Evolutionary conservation across 192 early-diverging fungal species (phyloP).

Genomic region (Backusella tuberculispora): DNA sequence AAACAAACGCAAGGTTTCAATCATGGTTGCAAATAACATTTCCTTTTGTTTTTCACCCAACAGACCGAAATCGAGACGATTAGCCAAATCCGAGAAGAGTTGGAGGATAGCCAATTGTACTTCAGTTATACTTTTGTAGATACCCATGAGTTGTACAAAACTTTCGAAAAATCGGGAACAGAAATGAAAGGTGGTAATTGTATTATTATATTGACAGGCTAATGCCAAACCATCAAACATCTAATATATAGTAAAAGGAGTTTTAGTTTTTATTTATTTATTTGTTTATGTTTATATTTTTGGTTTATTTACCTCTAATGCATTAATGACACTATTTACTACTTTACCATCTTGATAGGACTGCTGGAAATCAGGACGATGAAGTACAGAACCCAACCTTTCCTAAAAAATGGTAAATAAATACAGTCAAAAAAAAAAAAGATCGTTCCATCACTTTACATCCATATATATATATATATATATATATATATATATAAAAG

Average conservation of each 20-base stretch:
- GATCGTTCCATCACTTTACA: neutral
- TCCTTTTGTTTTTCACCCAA: constrained; percentile 51
- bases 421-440: neutral
- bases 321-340: constrained; percentile 62
- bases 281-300: neutral
- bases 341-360: constrained; percentile 58
- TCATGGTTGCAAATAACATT: constrained; percentile 48
- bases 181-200: constrained; percentile 58
- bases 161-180: constrained; percentile 60
- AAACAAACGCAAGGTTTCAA: constrained; percentile 61
- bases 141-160: constrained; percentile 65
- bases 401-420: constrained; percentile 39
- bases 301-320: constrained; percentile 58
- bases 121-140: constrained; percentile 67
- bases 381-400: constrained; percentile 57
- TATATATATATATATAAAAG: neutral
- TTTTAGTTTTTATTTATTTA: neutral
- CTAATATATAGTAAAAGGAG: constrained; percentile 35
- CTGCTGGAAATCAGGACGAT: constrained; percentile 60
- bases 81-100: constrained; percentile 59
- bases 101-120: constrained; percentile 67
- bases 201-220: constrained; percentile 65
- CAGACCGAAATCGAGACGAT: constrained; percentile 48
- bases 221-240: constrained; percentile 81
- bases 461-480: too few species aligned